phyloP scores from a whole-genome alignment of 1,284 basidiomycete species.

The Hymenochaete sp. region DNA sequence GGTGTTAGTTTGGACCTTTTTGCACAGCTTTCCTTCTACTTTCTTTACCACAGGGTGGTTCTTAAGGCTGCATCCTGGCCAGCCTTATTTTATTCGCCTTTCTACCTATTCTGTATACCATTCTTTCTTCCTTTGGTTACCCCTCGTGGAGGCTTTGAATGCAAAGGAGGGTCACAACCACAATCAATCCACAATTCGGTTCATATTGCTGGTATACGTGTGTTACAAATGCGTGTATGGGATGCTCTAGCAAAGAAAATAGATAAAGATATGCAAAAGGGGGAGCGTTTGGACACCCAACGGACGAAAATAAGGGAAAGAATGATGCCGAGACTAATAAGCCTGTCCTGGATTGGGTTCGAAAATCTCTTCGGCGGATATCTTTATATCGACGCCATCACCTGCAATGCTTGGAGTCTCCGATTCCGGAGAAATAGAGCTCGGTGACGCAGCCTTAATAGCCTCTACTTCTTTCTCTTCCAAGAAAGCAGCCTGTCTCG shows the following conservation, averaged over 20 bases:
- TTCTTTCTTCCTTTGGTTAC: background rate
- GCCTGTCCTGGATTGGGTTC: background rate
- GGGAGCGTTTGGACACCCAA: too few relatives aligned
- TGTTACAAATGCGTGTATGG: too few relatives aligned
- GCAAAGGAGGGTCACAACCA: too few relatives aligned
- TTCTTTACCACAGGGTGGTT: slow-evolving; percentile 13
- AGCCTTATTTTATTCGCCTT: background rate
- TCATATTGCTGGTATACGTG: too few relatives aligned
- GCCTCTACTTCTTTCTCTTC: slow-evolving; percentile 54
- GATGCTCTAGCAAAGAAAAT: too few relatives aligned
- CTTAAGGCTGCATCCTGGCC: slow-evolving; percentile 4
- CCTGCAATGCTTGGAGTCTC: slow-evolving; percentile 22
- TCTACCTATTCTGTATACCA: background rate
- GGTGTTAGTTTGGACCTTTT: background rate
- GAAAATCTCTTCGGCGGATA: slow-evolving; percentile 24
- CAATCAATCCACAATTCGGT: too few relatives aligned
- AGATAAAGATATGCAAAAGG: background rate
- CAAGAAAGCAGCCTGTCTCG: slow-evolving; percentile 46
- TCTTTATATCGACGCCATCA: slow-evolving; percentile 26
- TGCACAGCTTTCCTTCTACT: background rate
- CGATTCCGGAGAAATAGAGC: slow-evolving; percentile 9
- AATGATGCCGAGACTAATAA: background rate
- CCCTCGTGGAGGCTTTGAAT: too few relatives aligned
- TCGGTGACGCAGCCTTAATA: slow-evolving; percentile 30
- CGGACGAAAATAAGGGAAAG: background rate